phyloP scores from a whole-genome alignment of 176 grass and related monocot genomes.

The Saccharum spontaneum region DNA sequence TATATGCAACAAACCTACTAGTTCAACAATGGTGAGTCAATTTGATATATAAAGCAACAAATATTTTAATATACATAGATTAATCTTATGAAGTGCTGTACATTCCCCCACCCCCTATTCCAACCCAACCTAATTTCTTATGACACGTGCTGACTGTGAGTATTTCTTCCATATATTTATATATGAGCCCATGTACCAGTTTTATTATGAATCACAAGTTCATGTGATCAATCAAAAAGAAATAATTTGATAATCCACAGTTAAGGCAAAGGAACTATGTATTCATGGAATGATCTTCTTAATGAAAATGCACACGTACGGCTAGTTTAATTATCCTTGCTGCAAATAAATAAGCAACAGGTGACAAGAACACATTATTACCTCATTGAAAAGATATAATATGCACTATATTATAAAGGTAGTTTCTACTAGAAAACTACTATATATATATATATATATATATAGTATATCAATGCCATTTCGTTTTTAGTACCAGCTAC shows the following conservation, averaged over 20 bases:
- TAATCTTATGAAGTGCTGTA: neutral
- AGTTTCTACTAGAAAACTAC: neutral
- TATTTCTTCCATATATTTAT: neutral
- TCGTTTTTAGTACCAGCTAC: neutral
- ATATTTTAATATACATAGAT: neutral
- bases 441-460: too few relatives aligned
- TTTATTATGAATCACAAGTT: neutral
- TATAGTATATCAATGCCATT: neutral
- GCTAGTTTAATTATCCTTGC: neutral
- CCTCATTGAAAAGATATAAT: neutral
- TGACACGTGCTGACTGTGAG: neutral
- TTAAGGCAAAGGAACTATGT: neutral
- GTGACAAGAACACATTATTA: neutral
- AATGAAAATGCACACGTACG: neutral
- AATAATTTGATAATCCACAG: neutral
- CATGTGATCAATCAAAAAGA: neutral
- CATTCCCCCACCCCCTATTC: neutral
- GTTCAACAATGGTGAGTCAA: neutral
- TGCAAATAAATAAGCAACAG: neutral
- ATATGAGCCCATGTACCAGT: neutral
- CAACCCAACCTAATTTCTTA: neutral
- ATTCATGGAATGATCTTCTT: neutral
- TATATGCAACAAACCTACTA: neutral
- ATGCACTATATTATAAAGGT: neutral
- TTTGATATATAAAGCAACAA: neutral